These are phyloP conservation scores for Fonsecaea nubica DNA, from an alignment of 2,329 filamentous ascomycete species.

Conservation along the genomic window DNA sequence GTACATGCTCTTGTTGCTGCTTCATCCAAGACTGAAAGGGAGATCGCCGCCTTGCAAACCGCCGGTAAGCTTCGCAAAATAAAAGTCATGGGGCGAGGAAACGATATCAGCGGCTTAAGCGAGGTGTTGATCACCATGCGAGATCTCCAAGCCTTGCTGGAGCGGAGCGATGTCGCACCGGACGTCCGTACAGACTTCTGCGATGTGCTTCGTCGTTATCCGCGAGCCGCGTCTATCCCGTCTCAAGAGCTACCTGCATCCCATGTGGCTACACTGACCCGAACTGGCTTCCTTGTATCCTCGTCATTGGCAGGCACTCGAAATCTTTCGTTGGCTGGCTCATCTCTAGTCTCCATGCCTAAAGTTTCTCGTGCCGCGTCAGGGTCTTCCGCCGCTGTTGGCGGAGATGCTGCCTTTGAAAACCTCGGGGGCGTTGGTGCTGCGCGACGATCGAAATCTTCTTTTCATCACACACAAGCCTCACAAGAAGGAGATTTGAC, in stretches of 20 bases:
- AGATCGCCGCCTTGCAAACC: conserved; percentile 61
- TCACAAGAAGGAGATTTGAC: conserved; percentile 46
- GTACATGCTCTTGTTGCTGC: conserved; percentile 64
- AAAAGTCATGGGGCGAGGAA: conserved; percentile 63
- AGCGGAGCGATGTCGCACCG: conserved; percentile 40
- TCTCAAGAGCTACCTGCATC: conserved; percentile 52
- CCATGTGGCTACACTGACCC: conserved; percentile 58
- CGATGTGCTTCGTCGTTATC: conserved; percentile 54
- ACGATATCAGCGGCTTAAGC: conserved; percentile 61
- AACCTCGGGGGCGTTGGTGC: conserved; percentile 38
- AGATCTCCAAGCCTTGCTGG: conserved; percentile 59
- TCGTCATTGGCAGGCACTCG: conserved; percentile 45
- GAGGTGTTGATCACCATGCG: conserved; percentile 64
- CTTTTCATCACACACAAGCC: conserved; percentile 6
- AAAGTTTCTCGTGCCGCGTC: conserved; percentile 46
- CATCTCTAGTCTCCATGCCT: conserved; percentile 34
- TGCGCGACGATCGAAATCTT: conserved; percentile 30
- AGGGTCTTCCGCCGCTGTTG: conserved; percentile 45
- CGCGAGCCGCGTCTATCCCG: conserved; percentile 55
- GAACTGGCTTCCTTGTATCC: conserved; percentile 62
- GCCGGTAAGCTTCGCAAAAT: conserved; percentile 61
- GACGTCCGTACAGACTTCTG: conserved; percentile 34
- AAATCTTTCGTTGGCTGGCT: conserved; percentile 29
- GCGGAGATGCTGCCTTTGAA: conserved; percentile 40
- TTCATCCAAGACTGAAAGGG: conserved; percentile 65